These are phyloP conservation scores for Neurospora sp. DNA, from an alignment of 2,329 filamentous ascomycete species.

Conservation along the genomic window DNA sequence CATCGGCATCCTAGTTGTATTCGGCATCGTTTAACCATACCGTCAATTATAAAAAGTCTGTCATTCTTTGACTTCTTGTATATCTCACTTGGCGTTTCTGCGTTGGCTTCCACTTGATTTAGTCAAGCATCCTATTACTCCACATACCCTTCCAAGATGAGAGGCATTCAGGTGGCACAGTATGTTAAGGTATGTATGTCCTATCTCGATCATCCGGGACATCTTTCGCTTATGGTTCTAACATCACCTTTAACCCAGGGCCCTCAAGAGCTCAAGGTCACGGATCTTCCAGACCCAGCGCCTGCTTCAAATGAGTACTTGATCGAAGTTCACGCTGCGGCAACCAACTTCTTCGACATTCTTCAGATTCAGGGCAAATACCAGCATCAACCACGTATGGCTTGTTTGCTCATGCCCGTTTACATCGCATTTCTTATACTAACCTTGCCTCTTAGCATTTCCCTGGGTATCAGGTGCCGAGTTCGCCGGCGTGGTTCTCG, in stretches of 20 bases:
- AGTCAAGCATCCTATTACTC: background rate
- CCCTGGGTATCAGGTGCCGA: slow-evolving; percentile 84
- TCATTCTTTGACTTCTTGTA: background rate
- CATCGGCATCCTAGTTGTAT: background rate
- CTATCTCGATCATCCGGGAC: background rate
- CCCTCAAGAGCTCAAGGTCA: slow-evolving; percentile 68
- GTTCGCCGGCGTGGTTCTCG: slow-evolving; percentile 70
- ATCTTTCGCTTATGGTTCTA: background rate
- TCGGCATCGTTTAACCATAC: background rate
- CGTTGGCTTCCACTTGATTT: background rate
- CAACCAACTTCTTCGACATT: slow-evolving; percentile 95
- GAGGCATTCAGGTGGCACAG: slow-evolving; percentile 24
- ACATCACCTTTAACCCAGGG: slow-evolving; percentile 37
- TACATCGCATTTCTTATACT: background rate
- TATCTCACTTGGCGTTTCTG: background rate
- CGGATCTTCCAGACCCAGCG: slow-evolving; percentile 61
- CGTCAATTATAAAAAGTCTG: background rate
- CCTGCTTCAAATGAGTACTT: slow-evolving; percentile 70
- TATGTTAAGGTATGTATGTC: slow-evolving; percentile 26
- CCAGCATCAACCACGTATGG: slow-evolving; percentile 59
- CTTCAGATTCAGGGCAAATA: slow-evolving; percentile 94
- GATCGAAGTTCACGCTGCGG: slow-evolving; percentile 75
- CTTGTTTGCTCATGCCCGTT: background rate
- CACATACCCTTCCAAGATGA: slow-evolving; percentile 18
- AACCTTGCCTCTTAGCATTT: slow-evolving; percentile 40